A percentile compares a stretch with the other conserved stretches of the same genome.
Conservation (phyloP, 176 grass and related monocot species). For the Eleusine indica region DNA sequence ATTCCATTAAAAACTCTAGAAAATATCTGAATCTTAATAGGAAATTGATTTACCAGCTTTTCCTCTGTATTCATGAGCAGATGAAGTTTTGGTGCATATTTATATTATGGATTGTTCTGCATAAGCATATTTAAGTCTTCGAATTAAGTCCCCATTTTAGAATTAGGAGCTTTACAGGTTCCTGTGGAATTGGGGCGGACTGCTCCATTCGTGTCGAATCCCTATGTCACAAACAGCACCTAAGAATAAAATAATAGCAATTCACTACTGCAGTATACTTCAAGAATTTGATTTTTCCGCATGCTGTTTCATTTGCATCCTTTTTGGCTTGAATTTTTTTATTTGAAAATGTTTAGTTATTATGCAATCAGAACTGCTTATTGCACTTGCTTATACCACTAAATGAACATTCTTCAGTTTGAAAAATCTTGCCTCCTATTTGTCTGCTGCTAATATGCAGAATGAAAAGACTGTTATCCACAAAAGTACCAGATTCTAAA, state of each 20-base stretch:
- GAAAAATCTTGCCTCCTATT: background rate
- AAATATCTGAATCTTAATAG: too few relatives aligned
- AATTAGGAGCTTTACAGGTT: background rate
- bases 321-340: background rate
- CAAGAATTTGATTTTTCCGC: background rate
- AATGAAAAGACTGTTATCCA: background rate
- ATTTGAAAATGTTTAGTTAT: background rate
- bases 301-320: background rate
- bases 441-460: conserved; percentile 7
- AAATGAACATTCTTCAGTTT: background rate
- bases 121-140: background rate
- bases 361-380: background rate
- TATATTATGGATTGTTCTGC: background rate
- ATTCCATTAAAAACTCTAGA: too few relatives aligned
- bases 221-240: background rate
- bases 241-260: conserved; percentile 1
- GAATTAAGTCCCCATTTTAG: background rate
- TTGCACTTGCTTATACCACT: background rate
- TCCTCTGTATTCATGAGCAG: background rate
- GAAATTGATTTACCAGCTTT: too few relatives aligned
- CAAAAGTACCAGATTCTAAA: background rate
- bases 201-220: background rate
- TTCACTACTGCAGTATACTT: background rate
- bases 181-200: background rate
- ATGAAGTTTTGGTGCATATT: conserved; percentile 6